Evolutionary conservation across 2,329 filamentous ascomycete species (phyloP).

Genomic region (Hymenoscyphus salicellus): DNA sequence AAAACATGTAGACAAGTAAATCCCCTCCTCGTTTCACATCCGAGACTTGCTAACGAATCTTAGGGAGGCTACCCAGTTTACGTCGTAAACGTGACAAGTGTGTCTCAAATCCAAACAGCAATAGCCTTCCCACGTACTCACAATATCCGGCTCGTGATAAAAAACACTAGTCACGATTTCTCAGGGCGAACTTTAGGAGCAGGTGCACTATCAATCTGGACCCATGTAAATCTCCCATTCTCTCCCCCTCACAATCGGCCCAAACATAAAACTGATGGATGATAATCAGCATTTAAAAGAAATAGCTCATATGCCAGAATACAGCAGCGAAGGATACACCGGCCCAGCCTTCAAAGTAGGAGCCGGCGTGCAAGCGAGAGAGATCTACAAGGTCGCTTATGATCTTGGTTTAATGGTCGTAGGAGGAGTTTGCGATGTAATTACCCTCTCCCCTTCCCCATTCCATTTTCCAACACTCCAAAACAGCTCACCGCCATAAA

Average conservation of each 20-base stretch:
- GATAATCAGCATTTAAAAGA: slow-evolving; percentile 10
- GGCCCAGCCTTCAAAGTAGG: slow-evolving; percentile 30
- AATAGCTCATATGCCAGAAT: slow-evolving; percentile 11
- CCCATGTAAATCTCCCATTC: slow-evolving; percentile 7
- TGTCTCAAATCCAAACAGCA: not conserved
- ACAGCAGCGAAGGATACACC: not conserved
- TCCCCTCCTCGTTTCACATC: not conserved
- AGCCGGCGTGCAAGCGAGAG: slow-evolving; percentile 14
- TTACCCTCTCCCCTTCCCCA: not conserved
- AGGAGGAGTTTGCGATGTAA: slow-evolving; percentile 10
- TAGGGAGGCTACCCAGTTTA: not conserved
- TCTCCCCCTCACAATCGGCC: not conserved
- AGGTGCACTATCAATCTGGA: slow-evolving; percentile 15
- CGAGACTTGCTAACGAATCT: not conserved
- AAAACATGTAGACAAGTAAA: not conserved
- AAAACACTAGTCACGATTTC: slow-evolving; percentile 48
- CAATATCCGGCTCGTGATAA: slow-evolving; percentile 16
- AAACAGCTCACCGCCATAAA: not conserved
- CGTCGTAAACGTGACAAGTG: not conserved
- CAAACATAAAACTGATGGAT: not conserved
- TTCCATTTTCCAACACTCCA: not conserved
- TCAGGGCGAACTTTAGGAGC: slow-evolving; percentile 45
- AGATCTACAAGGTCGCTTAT: slow-evolving; percentile 34
- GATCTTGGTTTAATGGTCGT: slow-evolving; percentile 12
- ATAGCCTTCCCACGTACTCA: not conserved